A percentile compares a stretch with the other conserved stretches of the same genome.
These are phyloP conservation scores for Daedaleopsis sinensis DNA, from an alignment of 768 basidiomycete genomes.

Conservation along the genomic window DNA sequence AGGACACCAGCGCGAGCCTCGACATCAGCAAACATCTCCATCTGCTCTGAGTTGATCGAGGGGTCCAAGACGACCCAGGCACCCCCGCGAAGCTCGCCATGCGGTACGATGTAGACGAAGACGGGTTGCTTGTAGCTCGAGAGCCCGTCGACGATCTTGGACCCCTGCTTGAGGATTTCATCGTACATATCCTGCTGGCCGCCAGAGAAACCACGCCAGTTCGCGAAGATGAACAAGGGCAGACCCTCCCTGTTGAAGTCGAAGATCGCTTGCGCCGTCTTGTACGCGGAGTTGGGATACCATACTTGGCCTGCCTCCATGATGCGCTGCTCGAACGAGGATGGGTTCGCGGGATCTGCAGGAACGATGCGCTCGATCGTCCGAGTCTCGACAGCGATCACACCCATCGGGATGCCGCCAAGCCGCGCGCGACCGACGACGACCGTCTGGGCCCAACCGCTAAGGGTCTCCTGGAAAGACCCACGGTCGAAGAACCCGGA, in stretches of 20 bases:
- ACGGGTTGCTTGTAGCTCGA: conserved; percentile 97
- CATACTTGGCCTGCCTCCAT: conserved; percentile 99
- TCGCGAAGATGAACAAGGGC: conserved; percentile 97
- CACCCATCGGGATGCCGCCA: conserved; percentile 96
- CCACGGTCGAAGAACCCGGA: conserved; percentile 96
- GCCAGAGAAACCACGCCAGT: conserved; percentile 99
- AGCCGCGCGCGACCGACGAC: conserved; percentile 95
- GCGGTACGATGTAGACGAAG: conserved; percentile 97
- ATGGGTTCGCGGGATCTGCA: conserved; percentile 96
- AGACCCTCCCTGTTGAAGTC: conserved; percentile 98
- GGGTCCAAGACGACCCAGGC: conserved; percentile 99
- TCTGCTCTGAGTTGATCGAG: conserved; percentile 93
- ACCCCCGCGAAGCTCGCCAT: conserved; percentile 97
- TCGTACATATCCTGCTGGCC: conserved; percentile 99
- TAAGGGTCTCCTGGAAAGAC: conserved; percentile 98
- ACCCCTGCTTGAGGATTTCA: conserved; percentile 94
- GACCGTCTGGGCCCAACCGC: conserved; percentile 99
- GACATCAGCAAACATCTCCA: conserved; percentile 99
- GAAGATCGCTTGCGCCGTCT: conserved; percentile 99
- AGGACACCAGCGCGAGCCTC: conserved; percentile 95
- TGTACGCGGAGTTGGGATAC: conserved; percentile 99
- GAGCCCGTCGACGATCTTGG: conserved; percentile 98
- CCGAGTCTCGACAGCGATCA: conserved; percentile 97
- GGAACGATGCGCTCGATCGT: conserved; percentile 96
- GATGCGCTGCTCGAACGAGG: conserved; percentile 95